A percentile compares a stretch with the other conserved stretches of the same genome.
Evolutionary conservation across 2,329 filamentous ascomycete species (phyloP).

Genomic region (Scedosporium apiospermum): DNA sequence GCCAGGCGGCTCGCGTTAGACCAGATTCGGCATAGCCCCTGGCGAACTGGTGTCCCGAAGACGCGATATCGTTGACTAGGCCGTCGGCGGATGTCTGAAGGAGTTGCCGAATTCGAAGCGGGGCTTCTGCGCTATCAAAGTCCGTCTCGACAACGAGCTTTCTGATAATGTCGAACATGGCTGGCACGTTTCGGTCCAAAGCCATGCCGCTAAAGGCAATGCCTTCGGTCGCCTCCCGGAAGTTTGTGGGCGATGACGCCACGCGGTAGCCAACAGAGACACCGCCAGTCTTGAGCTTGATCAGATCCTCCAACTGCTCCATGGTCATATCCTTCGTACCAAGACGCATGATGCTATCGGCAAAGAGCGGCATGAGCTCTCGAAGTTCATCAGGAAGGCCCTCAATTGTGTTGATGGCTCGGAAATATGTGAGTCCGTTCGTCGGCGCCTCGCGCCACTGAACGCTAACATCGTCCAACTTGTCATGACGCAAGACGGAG

Average conservation of each 20-base stretch:
- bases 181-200: conserved; percentile 78
- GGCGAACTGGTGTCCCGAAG: conserved; percentile 80
- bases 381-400: conserved; percentile 77
- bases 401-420: conserved; percentile 71
- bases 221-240: conserved; percentile 66
- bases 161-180: conserved; percentile 80
- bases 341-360: conserved; percentile 84
- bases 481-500: conserved; percentile 51
- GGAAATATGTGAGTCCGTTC: conserved; percentile 93
- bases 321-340: conserved; percentile 82
- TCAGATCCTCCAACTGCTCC: conserved; percentile 90
- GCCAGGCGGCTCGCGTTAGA: conserved; percentile 60
- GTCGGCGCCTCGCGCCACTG: conserved; percentile 92
- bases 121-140: conserved; percentile 75
- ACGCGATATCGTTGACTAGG: conserved; percentile 83
- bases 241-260: conserved; percentile 66
- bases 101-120: conserved; percentile 75
- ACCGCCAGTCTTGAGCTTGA: conserved; percentile 93
- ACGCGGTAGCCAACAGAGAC: conserved; percentile 77
- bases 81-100: conserved; percentile 81
- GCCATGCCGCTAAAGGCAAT: conserved; percentile 79
- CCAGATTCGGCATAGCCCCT: conserved; percentile 74
- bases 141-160: conserved; percentile 79
- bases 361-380: conserved; percentile 79
- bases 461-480: conserved; percentile 55